Evolutionary conservation across 441 rosid species (phyloP), one percentile per base, ranked within the genome.

Genomic region (Corymbia calophylla): DNA sequence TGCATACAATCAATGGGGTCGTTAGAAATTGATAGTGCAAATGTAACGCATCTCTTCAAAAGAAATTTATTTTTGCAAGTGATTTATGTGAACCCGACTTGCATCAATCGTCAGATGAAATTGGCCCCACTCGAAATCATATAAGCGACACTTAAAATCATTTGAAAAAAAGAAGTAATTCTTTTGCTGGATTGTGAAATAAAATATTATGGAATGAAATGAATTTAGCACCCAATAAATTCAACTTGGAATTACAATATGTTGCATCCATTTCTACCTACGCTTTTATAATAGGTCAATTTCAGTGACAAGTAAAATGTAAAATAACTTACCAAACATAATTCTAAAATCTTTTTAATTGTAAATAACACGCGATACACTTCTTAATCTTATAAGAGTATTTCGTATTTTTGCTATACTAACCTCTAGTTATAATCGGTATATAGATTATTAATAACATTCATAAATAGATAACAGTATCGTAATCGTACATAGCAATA

Each of bases 21-120:
- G 12, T 73, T 12, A 73, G 84, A 44, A 23, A 73, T 12, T 39
- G 84, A 39, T 73, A 0, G 8, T 13, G 51, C 15, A 23, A 73
- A 10, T 35, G 0, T 29, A 16, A 29, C 68, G 0, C 29, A 9
- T 62, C 68, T 62, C 0, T 62, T 29, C 32, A 8, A 62, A 62
- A 29, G 68, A 31, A 29, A 62, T 29, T 62, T 29, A 62, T 16
- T n/a, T 12, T 62, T n/a, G 70, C 70, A 62, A 16, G 17, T 62
- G 70, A 13, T 62, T 62, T 0, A 62, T 29, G 32, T 62, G 32
- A 14, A 9, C 35, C n/a, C 70, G 29, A 62, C 32, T 62, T 32
- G 7, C 70, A 62, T 62, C 32, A 62, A 31, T 62, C 15, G 35
- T 62, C 3, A 29, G 68, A 3, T 62, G 0, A 62, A 29, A n/a